Percentiles rank a stretch among this genome's conserved stretches.
These are phyloP conservation scores for Rhynchospora tenuis DNA, from an alignment of 176 grass and related monocot genomes.

Conservation along the genomic window DNA sequence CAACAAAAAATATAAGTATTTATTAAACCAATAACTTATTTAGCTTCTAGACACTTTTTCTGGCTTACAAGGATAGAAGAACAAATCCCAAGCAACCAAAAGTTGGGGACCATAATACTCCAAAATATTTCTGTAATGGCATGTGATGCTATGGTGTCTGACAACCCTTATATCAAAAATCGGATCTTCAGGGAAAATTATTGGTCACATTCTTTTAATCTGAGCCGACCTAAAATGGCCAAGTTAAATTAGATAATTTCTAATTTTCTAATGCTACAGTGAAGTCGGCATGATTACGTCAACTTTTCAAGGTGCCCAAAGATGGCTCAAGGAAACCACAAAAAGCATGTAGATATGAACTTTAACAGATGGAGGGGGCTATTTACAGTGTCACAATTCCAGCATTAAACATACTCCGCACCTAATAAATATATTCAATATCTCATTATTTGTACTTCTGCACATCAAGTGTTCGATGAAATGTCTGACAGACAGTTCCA, in stretches of 20 bases:
- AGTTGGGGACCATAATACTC: neutral
- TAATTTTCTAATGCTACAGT: neutral
- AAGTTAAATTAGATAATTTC: neutral
- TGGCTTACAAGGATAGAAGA: neutral
- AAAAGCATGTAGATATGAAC: neutral
- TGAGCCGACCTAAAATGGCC: neutral
- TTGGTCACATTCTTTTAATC: neutral
- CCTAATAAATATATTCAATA: neutral
- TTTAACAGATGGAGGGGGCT: neutral
- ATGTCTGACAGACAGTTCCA: conserved; percentile 5
- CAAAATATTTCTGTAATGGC: neutral
- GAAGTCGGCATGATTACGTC: neutral
- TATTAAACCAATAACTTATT: neutral
- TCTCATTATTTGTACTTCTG: neutral
- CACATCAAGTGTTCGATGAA: neutral
- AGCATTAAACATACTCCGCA: neutral
- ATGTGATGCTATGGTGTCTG: neutral
- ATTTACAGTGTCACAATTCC: neutral
- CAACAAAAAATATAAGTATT: conserved; percentile 11
- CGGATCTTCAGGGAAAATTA: neutral
- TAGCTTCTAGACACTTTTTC: neutral
- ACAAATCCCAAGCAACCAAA: neutral
- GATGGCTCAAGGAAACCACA: neutral
- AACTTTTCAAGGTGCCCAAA: neutral
- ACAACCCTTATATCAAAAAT: neutral